Base-by-base conservation (phyloP, 78 protist genomes). In the Dictyostelium intermedium region DNA sequence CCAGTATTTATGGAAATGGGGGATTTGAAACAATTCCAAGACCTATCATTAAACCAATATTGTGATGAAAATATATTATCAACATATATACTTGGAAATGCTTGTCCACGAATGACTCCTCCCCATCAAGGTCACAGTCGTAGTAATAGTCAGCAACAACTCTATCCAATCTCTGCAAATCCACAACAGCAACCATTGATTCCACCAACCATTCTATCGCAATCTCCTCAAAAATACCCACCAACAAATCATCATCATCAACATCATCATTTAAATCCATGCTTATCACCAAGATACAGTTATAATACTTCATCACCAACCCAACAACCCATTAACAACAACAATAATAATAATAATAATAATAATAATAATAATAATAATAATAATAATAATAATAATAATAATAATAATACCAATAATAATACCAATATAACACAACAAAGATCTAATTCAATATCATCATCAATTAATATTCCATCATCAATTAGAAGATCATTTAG, bases 1-100 rank as follows among this genome's bases (percentile, higher is more conserved):
- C 69, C 78, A 18, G 78, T 81, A 5, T 89, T 89, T n/a, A 70
- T 81, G 77, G 94, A 89, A 13, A 89, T 89, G 94, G 94, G 94
- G 6, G 94, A 89, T 69, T 14, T 89, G 3, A 69, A 56, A n/a
- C 87, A 89, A 80, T 89, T 69, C 25, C 79, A 70, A 63, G 84
- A 89, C 37, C 50, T 89, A 5, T 89, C 94, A 32, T 16, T 89
- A 1, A 20, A 74, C 30, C 72, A 34, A 43, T 89, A 81, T 70
- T 89, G 94, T 69, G 83, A 80, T 69, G 94, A 89, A 35, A 69
- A 80, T 53, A 50, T 60, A 13, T 45, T 82, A 14, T 39, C 50
- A 23, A 60, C 63, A 6, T 82, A 56, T 82, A 39, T 35, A 11
- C 20, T 79, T 16, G 84, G 84, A 10, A 66, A 66, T 27, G 66